Evolutionary conservation across 2,329 filamentous ascomycete species (phyloP).

Genomic region (Alternaria rosae): DNA sequence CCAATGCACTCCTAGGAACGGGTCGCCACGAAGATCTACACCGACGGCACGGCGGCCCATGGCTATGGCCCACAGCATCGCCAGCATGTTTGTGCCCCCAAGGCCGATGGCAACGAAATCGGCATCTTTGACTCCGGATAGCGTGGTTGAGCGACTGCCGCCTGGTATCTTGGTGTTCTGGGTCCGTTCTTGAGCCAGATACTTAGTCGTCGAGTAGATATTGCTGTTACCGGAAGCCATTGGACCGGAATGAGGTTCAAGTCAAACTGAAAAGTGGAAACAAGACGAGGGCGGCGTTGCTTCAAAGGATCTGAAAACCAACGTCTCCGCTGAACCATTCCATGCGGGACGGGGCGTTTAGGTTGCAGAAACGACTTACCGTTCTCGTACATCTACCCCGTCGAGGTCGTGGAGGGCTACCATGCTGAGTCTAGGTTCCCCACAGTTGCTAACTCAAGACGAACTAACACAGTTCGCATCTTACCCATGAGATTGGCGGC

Average conservation of each 20-base stretch:
- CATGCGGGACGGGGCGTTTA: background rate
- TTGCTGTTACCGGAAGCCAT: constrained; percentile 5
- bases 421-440: constrained; percentile 4
- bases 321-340: background rate
- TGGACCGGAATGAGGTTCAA: background rate
- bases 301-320: background rate
- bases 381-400: background rate
- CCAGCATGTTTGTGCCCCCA: constrained; percentile 26
- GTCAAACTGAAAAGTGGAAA: background rate
- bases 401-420: background rate
- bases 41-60: constrained; percentile 24
- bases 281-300: background rate
- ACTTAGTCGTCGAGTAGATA: constrained; percentile 5
- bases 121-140: constrained; percentile 23
- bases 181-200: constrained; percentile 10
- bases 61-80: constrained; percentile 26
- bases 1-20: constrained; percentile 29
- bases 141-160: constrained; percentile 6
- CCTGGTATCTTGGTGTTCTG: constrained; percentile 6
- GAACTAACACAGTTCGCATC: background rate
- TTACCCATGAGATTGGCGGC: background rate
- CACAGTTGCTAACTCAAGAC: background rate
- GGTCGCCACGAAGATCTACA: constrained; percentile 24
- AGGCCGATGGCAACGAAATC: constrained; percentile 26
- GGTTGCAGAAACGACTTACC: background rate